Percentiles rank a stretch among this genome's conserved stretches.
These are phyloP conservation scores for Aspergillus pseudotamarii DNA, from an alignment of 2,329 filamentous ascomycete genomes.

Conservation along the genomic window DNA sequence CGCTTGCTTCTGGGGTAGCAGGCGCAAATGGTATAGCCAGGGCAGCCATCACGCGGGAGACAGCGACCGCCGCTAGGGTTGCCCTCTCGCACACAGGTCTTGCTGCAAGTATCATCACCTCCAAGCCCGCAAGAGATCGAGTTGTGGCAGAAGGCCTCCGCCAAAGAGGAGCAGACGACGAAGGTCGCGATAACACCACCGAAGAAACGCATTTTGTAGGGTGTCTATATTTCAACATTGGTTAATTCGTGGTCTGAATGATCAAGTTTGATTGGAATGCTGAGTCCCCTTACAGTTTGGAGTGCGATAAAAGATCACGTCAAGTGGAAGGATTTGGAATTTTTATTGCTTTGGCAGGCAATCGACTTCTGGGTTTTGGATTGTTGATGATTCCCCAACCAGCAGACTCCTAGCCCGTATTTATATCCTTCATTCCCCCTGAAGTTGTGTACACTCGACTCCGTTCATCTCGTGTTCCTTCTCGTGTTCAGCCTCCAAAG, in stretches of 20 bases:
- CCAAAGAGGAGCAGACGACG: not conserved
- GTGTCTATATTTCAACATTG: accelerated
- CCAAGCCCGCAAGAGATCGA: slow-evolving; percentile 4
- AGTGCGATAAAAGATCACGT: not conserved
- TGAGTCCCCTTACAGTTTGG: not conserved
- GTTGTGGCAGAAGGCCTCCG: slow-evolving; percentile 5
- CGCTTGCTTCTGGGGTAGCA: slow-evolving; percentile 10
- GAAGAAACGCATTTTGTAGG: slow-evolving; percentile 7
- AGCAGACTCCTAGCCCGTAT: not conserved
- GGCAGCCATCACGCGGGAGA: slow-evolving; percentile 10
- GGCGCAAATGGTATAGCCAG: slow-evolving; percentile 6
- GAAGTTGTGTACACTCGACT: no score
- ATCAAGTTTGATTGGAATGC: no score
- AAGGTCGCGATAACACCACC: not conserved
- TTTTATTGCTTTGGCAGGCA: not conserved
- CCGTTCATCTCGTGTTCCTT: not conserved
- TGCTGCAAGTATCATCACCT: slow-evolving; percentile 3
- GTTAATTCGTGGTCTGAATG: not conserved
- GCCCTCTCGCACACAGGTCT: slow-evolving; percentile 6
- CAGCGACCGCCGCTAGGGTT: slow-evolving; percentile 7
- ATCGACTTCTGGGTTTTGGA: not conserved
- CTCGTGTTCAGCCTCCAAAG: not conserved
- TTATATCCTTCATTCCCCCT: not conserved
- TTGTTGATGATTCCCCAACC: not conserved
- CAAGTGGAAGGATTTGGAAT: no score